Evolutionary conservation across 129 eudicot species (phyloP).

Genomic region (Ambrosia artemisiifolia): DNA sequence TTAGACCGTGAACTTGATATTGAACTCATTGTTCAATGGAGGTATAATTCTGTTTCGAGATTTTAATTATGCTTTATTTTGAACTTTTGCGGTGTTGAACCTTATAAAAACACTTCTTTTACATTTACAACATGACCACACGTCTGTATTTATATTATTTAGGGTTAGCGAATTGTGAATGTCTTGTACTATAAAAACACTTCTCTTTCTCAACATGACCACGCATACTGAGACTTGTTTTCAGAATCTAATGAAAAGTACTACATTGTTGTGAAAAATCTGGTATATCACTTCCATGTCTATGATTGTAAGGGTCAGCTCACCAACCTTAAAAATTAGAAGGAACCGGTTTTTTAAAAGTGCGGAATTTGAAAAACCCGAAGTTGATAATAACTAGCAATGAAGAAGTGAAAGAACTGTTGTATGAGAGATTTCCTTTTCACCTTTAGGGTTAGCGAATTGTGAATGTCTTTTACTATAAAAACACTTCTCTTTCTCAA

Average conservation of each 20-base stretch:
- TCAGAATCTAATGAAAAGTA: neutral
- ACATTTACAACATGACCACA: neutral
- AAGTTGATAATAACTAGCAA: too few relatives aligned
- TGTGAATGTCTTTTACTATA: neutral
- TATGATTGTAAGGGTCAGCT: neutral
- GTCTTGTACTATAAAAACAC: too few relatives aligned
- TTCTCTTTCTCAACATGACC: too few relatives aligned
- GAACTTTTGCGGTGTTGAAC: conserved; percentile 9
- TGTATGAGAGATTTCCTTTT: too few relatives aligned
- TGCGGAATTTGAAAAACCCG: too few relatives aligned
- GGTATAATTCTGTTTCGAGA: conserved; percentile 38
- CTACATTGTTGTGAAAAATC: neutral
- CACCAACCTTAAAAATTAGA: neutral
- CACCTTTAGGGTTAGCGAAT: neutral
- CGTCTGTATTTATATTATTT: neutral
- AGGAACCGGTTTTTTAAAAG: too few relatives aligned
- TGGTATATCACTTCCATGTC: neutral
- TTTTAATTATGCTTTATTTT: neutral
- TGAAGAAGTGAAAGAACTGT: too few relatives aligned
- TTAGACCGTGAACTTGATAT: conserved; percentile 91
- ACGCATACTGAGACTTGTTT: neutral
- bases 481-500: too few relatives aligned
- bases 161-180: neutral
- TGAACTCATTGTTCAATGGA: conserved; percentile 94
- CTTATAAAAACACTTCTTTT: conserved; percentile 1